These are phyloP conservation scores for Mucor lusitanicus DNA, from an alignment of 371 early-diverging fungal species.

Conservation along the genomic window DNA sequence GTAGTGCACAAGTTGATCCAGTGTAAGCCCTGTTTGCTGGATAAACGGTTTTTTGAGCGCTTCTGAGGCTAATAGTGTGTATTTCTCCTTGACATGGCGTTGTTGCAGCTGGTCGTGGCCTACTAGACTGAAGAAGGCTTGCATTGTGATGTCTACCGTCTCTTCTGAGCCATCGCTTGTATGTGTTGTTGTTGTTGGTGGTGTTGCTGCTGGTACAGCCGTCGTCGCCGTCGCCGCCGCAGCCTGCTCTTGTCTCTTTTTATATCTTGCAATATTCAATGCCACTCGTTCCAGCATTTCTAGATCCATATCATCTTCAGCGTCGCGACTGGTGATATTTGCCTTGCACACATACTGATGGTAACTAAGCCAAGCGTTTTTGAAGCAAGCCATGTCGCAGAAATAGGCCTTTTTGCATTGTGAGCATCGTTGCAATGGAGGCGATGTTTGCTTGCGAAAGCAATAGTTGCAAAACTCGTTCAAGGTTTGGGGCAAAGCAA, in stretches of 20 bases:
- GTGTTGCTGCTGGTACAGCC: no score
- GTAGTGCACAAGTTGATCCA: conserved; percentile 43
- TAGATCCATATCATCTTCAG: conserved; percentile 30
- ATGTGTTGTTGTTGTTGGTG: not conserved
- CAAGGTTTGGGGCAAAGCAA: conserved; percentile 28
- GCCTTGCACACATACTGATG: conserved; percentile 47
- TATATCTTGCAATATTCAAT: conserved; percentile 33
- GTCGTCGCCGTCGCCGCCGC: no score
- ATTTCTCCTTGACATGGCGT: conserved; percentile 11
- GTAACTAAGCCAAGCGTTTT: conserved; percentile 50
- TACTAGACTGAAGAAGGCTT: conserved; percentile 45
- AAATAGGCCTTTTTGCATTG: conserved; percentile 49
- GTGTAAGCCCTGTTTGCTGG: conserved; percentile 16
- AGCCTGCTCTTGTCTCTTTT: conserved; percentile 8
- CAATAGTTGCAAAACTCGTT: conserved; percentile 50
- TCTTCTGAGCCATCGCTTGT: conserved; percentile 16
- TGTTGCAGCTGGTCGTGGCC: conserved; percentile 37
- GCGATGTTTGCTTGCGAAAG: conserved; percentile 30
- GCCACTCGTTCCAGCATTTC: conserved; percentile 51
- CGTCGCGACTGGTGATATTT: not conserved
- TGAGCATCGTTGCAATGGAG: conserved; percentile 47
- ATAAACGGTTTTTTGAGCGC: conserved; percentile 31
- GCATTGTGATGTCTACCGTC: conserved; percentile 43
- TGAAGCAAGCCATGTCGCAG: conserved; percentile 47
- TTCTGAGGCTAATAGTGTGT: conserved; percentile 6